Evolutionary conservation across 2,329 filamentous ascomycete genomes (phyloP).

Genomic region (Colletotrichum lupini): DNA sequence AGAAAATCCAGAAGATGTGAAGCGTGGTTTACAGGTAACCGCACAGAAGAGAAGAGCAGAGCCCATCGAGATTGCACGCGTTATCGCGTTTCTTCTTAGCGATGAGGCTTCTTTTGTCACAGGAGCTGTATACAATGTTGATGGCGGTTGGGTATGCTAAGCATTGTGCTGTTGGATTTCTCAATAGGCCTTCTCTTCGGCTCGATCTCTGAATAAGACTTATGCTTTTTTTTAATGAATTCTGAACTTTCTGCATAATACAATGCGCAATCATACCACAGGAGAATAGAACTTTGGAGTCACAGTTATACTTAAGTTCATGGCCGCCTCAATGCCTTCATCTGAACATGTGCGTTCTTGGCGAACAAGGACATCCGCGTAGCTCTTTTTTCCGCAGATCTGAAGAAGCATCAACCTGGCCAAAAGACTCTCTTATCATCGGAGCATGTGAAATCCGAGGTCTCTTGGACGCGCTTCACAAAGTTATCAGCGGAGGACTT

Average conservation of each 20-base stretch:
- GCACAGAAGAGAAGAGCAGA: constrained; percentile 39
- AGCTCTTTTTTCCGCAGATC: no score
- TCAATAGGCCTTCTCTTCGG: background rate
- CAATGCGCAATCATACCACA: background rate
- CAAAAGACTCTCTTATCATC: no score
- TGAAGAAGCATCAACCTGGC: no score
- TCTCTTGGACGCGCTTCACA: no score
- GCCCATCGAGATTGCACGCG: constrained; percentile 41
- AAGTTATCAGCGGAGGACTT: no score
- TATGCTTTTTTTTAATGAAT: background rate
- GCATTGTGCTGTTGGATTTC: background rate
- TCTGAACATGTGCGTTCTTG: no score
- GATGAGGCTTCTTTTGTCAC: constrained; percentile 43
- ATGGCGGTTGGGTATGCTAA: constrained; percentile 40
- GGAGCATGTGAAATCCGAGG: no score
- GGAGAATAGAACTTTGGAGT: background rate
- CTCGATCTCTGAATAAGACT: background rate
- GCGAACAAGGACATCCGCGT: no score
- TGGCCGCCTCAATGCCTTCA: no score
- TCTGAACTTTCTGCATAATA: background rate
- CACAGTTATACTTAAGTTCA: rapidly evolving
- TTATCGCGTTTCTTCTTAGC: constrained; percentile 44
- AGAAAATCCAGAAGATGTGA: constrained; percentile 24
- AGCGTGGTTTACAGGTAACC: constrained; percentile 30
- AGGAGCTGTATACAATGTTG: constrained; percentile 38